Evolutionary conservation across 169 alveolate genomes (phyloP), one percentile per base, ranked within the genome.

Genomic region (Cryptosporidium parvum): DNA sequence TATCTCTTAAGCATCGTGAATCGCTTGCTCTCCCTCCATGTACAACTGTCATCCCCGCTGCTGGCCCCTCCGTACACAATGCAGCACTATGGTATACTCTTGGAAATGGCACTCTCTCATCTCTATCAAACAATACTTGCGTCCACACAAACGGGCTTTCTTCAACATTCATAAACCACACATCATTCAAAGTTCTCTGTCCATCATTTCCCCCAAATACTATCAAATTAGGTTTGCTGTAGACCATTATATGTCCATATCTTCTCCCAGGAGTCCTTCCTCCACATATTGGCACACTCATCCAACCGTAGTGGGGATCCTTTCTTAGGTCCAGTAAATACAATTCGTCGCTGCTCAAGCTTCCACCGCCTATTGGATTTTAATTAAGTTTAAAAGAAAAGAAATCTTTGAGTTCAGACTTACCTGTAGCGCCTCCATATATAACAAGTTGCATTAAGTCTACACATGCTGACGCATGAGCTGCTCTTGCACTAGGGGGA

Each of bases 141-240:
- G 91, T 92, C 99, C 99, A 98, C 67, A 95, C 93, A 85, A 98
- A 97, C 4, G 99, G 99, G 26, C 99, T 96, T 91, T 96, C 94
- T 91, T 97, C 99, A 45, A 98, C 99, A 91, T 97, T 97, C 91
- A 98, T 93, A 75, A 94, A 94, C 99, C 99, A 98, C 29, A 98
- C 98, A 93, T 98, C 99, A 91, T 97, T 97, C 59, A 96, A 95
- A 29, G 97, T 93, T 91, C 91, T 98, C 85, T 84, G 94, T 26
- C 99, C 99, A 67, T 98, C 98, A 94, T 99, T 99, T 3, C 99
- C 99, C 23, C 99, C 99, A 91, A 97, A 97, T 9, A 98, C 98
- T 18, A 99, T 93, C 45, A 99, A 92, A 91, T 95, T 95, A 14
- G 99, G 99, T 89, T 97, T 97, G 72, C 98, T 94, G 93, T 95